Percentiles rank a stretch among this genome's conserved stretches.
These are phyloP conservation scores for Umbelopsis sp. DNA, from an alignment of 192 early-diverging fungal genomes.

Conservation along the genomic window DNA sequence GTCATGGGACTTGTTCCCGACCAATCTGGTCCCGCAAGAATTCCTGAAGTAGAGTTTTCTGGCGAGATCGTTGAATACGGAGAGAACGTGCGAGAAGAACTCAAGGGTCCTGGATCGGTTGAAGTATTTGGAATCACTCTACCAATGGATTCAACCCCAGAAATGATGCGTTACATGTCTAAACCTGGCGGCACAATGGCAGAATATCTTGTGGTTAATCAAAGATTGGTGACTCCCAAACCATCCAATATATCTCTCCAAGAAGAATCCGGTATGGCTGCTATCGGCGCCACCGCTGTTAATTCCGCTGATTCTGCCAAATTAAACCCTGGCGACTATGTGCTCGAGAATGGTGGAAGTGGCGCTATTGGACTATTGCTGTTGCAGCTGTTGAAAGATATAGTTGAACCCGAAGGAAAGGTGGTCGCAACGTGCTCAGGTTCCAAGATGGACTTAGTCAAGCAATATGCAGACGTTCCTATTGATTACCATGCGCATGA, in stretches of 20 bases:
- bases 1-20: neutral
- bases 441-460: neutral
- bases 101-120: neutral
- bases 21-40: neutral
- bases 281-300: neutral
- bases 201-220: neutral
- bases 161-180: neutral
- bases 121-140: neutral
- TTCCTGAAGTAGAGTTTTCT: constrained; percentile 5
- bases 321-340: neutral
- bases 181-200: neutral
- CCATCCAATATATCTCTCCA: neutral
- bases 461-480: neutral
- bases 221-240: neutral
- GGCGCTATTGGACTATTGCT: neutral
- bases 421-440: constrained; percentile 5
- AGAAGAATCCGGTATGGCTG: neutral
- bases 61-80: constrained; percentile 10
- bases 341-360: constrained; percentile 9
- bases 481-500: constrained; percentile 6
- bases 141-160: neutral
- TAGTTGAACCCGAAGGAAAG: neutral
- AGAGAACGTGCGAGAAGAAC: constrained; percentile 5
- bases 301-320: neutral
- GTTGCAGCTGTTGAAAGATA: neutral